Evolutionary conservation across 1,284 basidiomycete species (phyloP).

Genomic region (Tilletia indica): DNA sequence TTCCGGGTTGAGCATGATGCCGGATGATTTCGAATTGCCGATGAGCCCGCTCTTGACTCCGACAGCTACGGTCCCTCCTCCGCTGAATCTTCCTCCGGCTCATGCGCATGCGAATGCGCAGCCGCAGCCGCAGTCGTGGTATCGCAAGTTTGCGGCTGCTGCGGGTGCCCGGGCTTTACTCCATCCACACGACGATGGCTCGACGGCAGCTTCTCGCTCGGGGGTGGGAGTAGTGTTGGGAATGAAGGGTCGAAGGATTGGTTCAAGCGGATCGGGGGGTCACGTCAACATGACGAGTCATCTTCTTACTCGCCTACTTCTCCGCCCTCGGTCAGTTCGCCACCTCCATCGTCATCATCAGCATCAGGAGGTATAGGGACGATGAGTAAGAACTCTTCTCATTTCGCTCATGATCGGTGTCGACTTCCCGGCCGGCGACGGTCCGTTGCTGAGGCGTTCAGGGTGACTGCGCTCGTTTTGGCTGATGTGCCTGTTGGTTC

Average conservation of each 20-base stretch:
- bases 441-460: conserved; percentile 26
- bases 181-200: neutral
- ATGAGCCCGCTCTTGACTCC: conserved; percentile 11
- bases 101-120: neutral
- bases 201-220: neutral
- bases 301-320: no score
- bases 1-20: neutral
- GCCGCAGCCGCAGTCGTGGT: conserved; percentile 8
- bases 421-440: conserved; percentile 15
- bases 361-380: neutral
- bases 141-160: conserved; percentile 12
- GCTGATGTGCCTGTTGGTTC: conserved; percentile 24
- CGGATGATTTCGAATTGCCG: conserved; percentile 10
- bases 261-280: conserved; percentile 12
- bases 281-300: neutral
- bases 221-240: neutral
- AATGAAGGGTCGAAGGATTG: neutral
- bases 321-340: no score
- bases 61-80: neutral
- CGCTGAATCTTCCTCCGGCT: neutral
- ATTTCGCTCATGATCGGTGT: conserved; percentile 6
- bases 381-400: neutral
- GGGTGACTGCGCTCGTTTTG: conserved; percentile 34
- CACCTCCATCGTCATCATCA: neutral
- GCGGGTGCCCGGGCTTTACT: neutral